Base-by-base conservation (phyloP, 2,329 filamentous ascomycete genomes). In the Lasiodiplodia theobromae region DNA sequence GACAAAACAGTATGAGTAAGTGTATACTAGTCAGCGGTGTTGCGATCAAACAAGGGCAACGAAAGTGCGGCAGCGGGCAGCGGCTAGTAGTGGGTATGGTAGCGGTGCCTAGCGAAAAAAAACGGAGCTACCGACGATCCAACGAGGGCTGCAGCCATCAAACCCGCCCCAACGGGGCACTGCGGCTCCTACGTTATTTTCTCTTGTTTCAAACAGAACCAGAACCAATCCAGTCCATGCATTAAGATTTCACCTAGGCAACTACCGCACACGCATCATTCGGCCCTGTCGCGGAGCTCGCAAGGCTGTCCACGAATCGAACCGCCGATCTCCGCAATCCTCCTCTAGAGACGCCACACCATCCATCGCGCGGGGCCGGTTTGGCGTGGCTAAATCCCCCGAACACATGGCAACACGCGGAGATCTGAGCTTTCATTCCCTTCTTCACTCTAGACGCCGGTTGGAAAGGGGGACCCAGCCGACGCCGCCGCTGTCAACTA, bases 311-410 rank as follows among this genome's bases (percentile, higher is more conserved):
- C 44, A 47, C 40, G 40, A 47, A 47, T 47, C 40, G n/a, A n/a
- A 47, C 40, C 21, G 51, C 51, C 51, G 11, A 25, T 53, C 51
- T 53, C 51, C 51, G 21, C 52, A 54, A 54, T 54, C 52, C 52
- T 54, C 16, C 51, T 18, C 52, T 11, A 54, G 25, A 14, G 16
- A 31, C 28, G 18, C 14, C 25, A 31, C 25, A 28, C 28, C 25
- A 54, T 47, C 44, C 44, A 47, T 47, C 18, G 44, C 44, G 44
- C 44, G n/a, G 44, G 2, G n/a, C 37, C 28, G 28, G 28, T 3
- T 28, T 28, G 28, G 28, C 2, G 28, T 28, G 28, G 28, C 28
- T 28, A 28, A 44, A 44, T 44, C 40, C 40, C 18, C 16, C 16
- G 31, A 34, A 34, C 31, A 34, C 31, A 44, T 23, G 49, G 21